Base-by-base conservation (phyloP, 495 filamentous ascomycete species). In the Poronia punctata region DNA sequence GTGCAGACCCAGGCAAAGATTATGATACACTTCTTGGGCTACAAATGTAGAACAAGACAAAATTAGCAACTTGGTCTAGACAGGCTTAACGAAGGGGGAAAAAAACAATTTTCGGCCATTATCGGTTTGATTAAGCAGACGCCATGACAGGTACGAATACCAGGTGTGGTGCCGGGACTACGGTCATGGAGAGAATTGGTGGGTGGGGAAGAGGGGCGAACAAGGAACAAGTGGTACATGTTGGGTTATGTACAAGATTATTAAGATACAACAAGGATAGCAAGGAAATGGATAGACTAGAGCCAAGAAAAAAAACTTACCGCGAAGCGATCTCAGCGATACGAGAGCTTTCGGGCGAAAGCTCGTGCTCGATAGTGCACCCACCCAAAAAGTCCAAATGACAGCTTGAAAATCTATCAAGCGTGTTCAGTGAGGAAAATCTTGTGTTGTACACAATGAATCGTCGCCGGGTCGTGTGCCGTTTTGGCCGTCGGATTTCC, bases 311-410 rank as follows among this genome's bases (percentile, higher is more conserved):
- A 52, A 65, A 67, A 68, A 64, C 70, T 61, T 63, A 71, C 66
- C 65, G 57, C 63, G 60, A 60, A 70, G 65, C 67, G 68, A 56
- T 59, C 50, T 49, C 53, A 60, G 45, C 58, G 45, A 55, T 46
- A 36, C 48, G 28, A 40, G 49, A 53, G 52, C 52, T 59, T 53
- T 50, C 64, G 54, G 60, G 57, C 58, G 62, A 63, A 33, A 56
- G 46, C 49, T 61, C 50, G 48, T 55, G 45, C 52, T 62, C 48
- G 37, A 44, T 53, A 33, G 50, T 56, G 56, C 54, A 47, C 53
- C 46, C 57, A 57, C 49, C 45, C 50, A 53, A 52, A 53, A 35
- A 38, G 19, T 30, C 21, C 34, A 30, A 36, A 38, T 23, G 42
- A 18, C 26, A 24, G 35, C 42, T 45, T 45, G 35, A 33, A 12